Base-by-base conservation (phyloP, 495 filamentous ascomycete species). In the Hypoxylon cercidicola region DNA sequence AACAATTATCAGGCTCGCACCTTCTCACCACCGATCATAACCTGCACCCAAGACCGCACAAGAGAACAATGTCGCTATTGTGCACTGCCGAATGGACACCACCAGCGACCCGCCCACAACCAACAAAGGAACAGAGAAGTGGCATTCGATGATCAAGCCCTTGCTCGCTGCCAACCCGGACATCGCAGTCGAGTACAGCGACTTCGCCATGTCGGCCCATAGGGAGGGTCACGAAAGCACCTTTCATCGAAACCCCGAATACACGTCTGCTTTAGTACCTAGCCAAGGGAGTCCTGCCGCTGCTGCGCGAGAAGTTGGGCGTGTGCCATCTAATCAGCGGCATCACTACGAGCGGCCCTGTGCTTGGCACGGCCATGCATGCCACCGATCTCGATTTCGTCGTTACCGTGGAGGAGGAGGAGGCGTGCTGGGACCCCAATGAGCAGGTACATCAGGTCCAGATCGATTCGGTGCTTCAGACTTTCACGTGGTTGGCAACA, bases 11-110 rank as follows among this genome's bases (percentile, higher is more conserved):
- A n/a, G n/a, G n/a, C n/a, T n/a, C n/a, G n/a, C n/a, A n/a, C n/a
- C n/a, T n/a, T n/a, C n/a, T n/a, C n/a, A n/a, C n/a, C n/a, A n/a
- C n/a, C n/a, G n/a, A n/a, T n/a, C n/a, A n/a, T n/a, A n/a, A n/a
- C n/a, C n/a, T n/a, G n/a, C n/a, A n/a, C n/a, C n/a, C n/a, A n/a
- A n/a, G 34, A 21, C 44, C 1, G 55, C 55, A 10, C 55, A 44
- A 12, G 21, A 48, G 43, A 58, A 58, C 43, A 48, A 48, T 11
- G 55, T 58, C 12, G 43, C 55, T 28, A 39, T 58, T n/a, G 23
- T 58, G 10, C 55, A 58, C 55, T 58, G 55, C 43, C 21, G 48
- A 4, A 58, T 49, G 44, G 55, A 58, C 43, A 48, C 55, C 3
- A 25, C 13, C 9, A 19, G 1, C 16, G 43, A 58, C 30, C 55